Base-by-base conservation (phyloP, 2,329 filamentous ascomycete genomes). In the Fusarium avenaceum region DNA sequence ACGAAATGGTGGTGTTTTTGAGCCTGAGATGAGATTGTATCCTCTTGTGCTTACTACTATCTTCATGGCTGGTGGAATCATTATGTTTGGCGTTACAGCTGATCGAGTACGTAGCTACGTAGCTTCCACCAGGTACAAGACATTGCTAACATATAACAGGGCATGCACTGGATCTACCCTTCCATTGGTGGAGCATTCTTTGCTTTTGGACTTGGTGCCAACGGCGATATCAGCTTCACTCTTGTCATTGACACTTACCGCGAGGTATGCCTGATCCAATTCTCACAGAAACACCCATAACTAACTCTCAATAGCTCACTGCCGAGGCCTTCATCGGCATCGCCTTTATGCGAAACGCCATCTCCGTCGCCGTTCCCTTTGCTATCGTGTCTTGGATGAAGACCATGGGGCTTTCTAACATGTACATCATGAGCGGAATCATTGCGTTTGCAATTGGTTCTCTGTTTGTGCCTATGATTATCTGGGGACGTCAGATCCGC, bases 11-110 rank as follows among this genome's bases (percentile, higher is more conserved):
- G 81, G 81, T 4, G 71, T 80, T 8, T 83, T 79, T 40, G 82
- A 83, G 63, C 81, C 82, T 0, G 82, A 84, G 62, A 83, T 83
- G 76, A 75, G 82, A 7, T 66, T 83, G 7, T 81, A 76, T 33
- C 42, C 69, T 22, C 53, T 75, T 10, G 33, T 68, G 1, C n/a
- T 75, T 4, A 77, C 79, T 3, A 76, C 77, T 0, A 10, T 81
- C 0, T 35, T 72, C 4, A 75, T 80, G 73, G 72, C 76, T 6
- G 78, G 74, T 4, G 80, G 80, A 0, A 43, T 81, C 4, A 76
- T 79, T 3, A 79, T 82, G 74, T 82, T 81, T 65, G 80, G 80
- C 2, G 69, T 67, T 1, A 81, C 80, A 1, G 70, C 78, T 4
- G 74, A 75, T 14, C 65, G 73, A 20, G 80, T 80, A 68, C 66